These are phyloP conservation scores for Ligustrum vulgare DNA, from an alignment of 257 asterid species.

Conservation along the genomic window DNA sequence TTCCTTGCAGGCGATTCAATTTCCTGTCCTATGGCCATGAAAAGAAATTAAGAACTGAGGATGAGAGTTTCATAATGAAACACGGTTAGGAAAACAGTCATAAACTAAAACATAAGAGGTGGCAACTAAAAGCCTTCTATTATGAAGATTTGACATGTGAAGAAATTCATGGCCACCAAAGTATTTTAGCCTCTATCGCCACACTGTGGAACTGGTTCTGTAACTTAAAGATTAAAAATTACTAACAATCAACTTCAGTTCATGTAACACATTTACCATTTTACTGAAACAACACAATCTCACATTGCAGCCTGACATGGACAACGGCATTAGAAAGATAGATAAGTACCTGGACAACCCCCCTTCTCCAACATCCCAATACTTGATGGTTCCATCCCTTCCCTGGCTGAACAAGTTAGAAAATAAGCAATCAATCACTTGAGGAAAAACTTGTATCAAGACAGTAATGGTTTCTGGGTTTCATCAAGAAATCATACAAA, in stretches of 20 bases:
- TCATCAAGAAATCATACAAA: background rate
- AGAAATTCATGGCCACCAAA: background rate
- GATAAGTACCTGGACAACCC: constrained; percentile 53
- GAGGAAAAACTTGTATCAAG: background rate
- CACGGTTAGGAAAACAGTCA: background rate
- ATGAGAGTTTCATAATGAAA: background rate
- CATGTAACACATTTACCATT: background rate
- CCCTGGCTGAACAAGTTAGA: constrained; percentile 55
- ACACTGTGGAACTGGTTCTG: background rate
- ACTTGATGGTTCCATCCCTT: constrained; percentile 82
- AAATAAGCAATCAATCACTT: constrained; percentile 8
- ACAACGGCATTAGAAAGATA: background rate
- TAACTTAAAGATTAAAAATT: background rate
- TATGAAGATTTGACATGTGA: background rate
- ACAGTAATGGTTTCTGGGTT: background rate
- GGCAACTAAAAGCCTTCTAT: background rate
- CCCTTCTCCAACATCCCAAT: constrained; percentile 82
- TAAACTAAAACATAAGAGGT: background rate
- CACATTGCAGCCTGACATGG: background rate
- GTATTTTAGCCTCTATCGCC: background rate
- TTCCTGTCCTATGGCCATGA: background rate
- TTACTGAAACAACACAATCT: background rate
- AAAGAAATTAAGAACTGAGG: background rate
- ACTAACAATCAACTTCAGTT: background rate
- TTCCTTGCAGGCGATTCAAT: background rate